phyloP scores from a whole-genome alignment of 495 filamentous ascomycete genomes.

The Aspergillus saccharolyticus region DNA sequence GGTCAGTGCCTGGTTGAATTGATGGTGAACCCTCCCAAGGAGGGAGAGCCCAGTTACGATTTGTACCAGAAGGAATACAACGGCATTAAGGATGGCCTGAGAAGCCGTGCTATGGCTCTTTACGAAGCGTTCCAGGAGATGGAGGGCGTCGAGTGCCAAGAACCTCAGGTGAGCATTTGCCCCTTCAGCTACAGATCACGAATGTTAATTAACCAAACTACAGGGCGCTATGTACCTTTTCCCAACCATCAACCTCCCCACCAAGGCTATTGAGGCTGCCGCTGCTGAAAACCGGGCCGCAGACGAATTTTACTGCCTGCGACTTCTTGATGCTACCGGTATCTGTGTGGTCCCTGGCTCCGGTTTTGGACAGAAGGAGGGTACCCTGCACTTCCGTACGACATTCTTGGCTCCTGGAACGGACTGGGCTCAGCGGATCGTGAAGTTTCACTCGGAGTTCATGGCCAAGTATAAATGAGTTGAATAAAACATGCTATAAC shows the following conservation, averaged over 20 bases:
- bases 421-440: slow-evolving; percentile 85
- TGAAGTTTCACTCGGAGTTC: slow-evolving; percentile 86
- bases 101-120: slow-evolving; percentile 73
- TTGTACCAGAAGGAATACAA: slow-evolving; percentile 82
- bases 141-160: slow-evolving; percentile 89
- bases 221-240: slow-evolving; percentile 98
- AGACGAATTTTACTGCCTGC: slow-evolving; percentile 92
- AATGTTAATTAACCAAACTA: slow-evolving; percentile 3
- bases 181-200: neutral
- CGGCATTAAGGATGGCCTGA: slow-evolving; percentile 68
- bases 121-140: slow-evolving; percentile 87
- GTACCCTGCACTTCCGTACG: slow-evolving; percentile 89
- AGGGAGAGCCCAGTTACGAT: slow-evolving; percentile 73
- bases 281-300: slow-evolving; percentile 64
- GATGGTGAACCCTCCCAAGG: slow-evolving; percentile 89
- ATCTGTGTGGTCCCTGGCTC: slow-evolving; percentile 91
- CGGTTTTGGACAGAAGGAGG: slow-evolving; percentile 91
- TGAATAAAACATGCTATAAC: slow-evolving; percentile 1
- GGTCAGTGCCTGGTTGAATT: slow-evolving; percentile 94
- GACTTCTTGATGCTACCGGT: slow-evolving; percentile 86
- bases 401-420: slow-evolving; percentile 95
- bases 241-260: slow-evolving; percentile 78
- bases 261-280: slow-evolving; percentile 70
- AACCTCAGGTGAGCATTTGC: slow-evolving; percentile 52
- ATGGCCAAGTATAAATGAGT: slow-evolving; percentile 69